Conservation (phyloP, 768 basidiomycete genomes). For the Suillus lakei region DNA sequence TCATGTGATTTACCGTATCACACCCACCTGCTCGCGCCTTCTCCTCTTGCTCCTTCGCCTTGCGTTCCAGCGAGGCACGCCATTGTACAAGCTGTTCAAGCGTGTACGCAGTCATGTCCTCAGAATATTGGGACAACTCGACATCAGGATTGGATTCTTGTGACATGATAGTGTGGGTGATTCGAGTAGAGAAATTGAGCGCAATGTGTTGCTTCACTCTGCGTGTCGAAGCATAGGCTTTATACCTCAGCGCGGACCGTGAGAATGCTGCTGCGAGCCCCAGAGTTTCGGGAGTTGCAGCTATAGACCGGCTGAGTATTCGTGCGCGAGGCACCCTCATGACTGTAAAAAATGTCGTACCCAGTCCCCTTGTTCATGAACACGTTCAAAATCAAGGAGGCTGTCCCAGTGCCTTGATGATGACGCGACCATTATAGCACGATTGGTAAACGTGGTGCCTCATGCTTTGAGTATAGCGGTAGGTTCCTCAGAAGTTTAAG, state of each 20-base stretch:
- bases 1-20: neutral
- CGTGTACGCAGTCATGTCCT: constrained; percentile 7
- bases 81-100: constrained; percentile 6
- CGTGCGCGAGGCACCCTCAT: neutral
- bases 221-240: neutral
- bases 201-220: neutral
- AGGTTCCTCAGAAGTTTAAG: neutral
- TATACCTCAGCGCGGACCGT: neutral
- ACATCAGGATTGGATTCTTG: neutral
- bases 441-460: neutral
- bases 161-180: neutral
- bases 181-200: neutral
- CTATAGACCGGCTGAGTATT: neutral
- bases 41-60: constrained; percentile 6
- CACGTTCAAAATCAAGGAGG: neutral
- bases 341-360: constrained; percentile 1
- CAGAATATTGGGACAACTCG: neutral
- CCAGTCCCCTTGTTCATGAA: neutral
- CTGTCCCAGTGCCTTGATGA: constrained; percentile 3
- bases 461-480: neutral
- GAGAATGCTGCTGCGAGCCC: neutral
- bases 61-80: constrained; percentile 1
- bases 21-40: constrained; percentile 2
- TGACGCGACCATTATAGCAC: neutral
- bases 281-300: neutral